Percentiles rank a stretch among this genome's conserved stretches.
phyloP scores from a whole-genome alignment of 23 red algal species.

The Gracilaria caudata region DNA sequence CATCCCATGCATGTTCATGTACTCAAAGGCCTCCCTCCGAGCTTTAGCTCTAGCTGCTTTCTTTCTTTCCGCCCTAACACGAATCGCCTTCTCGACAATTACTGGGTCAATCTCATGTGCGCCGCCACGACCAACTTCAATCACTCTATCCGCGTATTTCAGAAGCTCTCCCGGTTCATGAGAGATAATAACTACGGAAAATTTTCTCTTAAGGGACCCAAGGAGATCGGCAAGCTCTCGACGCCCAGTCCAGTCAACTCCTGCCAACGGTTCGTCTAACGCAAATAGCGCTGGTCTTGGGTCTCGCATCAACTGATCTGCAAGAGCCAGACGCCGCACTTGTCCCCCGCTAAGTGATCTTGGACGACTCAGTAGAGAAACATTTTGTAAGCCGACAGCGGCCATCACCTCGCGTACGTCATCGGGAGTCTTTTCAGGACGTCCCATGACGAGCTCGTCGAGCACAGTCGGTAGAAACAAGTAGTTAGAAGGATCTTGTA shows the following conservation, averaged over 20 bases:
- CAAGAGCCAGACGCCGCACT: slow-evolving; percentile 73
- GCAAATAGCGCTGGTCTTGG: slow-evolving; percentile 60
- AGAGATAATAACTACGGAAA: slow-evolving; percentile 72
- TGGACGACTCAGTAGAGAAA: slow-evolving; percentile 58
- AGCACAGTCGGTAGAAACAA: slow-evolving; percentile 72
- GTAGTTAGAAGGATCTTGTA: slow-evolving; percentile 71
- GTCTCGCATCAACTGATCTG: slow-evolving; percentile 77
- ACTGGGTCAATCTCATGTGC: slow-evolving; percentile 47
- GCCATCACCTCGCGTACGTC: slow-evolving; percentile 63
- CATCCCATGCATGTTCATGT: not conserved
- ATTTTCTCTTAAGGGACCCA: slow-evolving; percentile 59
- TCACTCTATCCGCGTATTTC: slow-evolving; percentile 74
- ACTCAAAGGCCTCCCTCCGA: slow-evolving; percentile 21
- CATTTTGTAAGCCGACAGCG: slow-evolving; percentile 62
- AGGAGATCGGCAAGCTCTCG: slow-evolving; percentile 63
- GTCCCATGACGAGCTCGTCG: slow-evolving; percentile 79
- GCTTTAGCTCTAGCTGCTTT: slow-evolving; percentile 12
- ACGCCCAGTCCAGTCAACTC: slow-evolving; percentile 74
- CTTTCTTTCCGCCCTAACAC: slow-evolving; percentile 21
- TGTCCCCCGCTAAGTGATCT: slow-evolving; percentile 78
- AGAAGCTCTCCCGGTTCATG: slow-evolving; percentile 86
- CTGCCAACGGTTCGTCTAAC: slow-evolving; percentile 86
- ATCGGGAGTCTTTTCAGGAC: slow-evolving; percentile 45
- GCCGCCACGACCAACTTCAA: slow-evolving; percentile 45
- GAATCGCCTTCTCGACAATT: slow-evolving; percentile 35